phyloP scores from a whole-genome alignment of 169 alveolate species.

The Perkinsus marinus region DNA sequence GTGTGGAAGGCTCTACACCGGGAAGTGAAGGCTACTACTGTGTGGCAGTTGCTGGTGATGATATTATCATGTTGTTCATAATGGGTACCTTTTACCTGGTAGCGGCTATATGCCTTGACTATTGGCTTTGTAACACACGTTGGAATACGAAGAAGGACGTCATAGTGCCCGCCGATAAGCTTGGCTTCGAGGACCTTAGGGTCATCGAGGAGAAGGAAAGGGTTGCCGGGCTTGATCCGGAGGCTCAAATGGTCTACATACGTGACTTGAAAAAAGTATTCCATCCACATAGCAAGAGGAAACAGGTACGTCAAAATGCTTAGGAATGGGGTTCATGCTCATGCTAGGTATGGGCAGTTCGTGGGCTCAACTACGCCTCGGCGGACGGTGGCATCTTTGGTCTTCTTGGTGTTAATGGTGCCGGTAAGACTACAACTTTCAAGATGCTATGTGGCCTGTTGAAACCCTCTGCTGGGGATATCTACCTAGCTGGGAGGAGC shows the following conservation, averaged over 20 bases:
- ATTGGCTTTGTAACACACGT: background rate
- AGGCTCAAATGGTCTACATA: background rate
- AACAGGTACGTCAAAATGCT: background rate
- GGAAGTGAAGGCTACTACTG: background rate
- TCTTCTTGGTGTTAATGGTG: slow-evolving; percentile 59
- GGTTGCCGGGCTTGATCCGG: background rate
- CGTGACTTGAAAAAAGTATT: background rate
- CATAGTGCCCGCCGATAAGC: background rate
- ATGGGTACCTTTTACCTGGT: background rate
- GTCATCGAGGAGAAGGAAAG: background rate
- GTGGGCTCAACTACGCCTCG: slow-evolving; percentile 48
- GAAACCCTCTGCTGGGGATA: slow-evolving; percentile 26
- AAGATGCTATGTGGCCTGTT: slow-evolving; percentile 30
- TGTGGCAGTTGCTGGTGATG: background rate
- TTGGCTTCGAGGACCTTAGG: background rate
- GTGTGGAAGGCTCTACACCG: background rate
- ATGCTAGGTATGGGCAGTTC: slow-evolving; percentile 39
- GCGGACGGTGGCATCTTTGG: slow-evolving; percentile 66
- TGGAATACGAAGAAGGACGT: background rate
- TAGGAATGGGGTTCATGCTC: background rate
- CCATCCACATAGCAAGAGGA: background rate
- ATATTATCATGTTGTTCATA: background rate
- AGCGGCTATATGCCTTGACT: background rate
- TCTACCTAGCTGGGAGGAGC: slow-evolving; percentile 35
- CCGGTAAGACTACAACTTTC: slow-evolving; percentile 68